phyloP scores from a whole-genome alignment of 1,284 basidiomycete species.

The Lignosus rhinocerotis region DNA sequence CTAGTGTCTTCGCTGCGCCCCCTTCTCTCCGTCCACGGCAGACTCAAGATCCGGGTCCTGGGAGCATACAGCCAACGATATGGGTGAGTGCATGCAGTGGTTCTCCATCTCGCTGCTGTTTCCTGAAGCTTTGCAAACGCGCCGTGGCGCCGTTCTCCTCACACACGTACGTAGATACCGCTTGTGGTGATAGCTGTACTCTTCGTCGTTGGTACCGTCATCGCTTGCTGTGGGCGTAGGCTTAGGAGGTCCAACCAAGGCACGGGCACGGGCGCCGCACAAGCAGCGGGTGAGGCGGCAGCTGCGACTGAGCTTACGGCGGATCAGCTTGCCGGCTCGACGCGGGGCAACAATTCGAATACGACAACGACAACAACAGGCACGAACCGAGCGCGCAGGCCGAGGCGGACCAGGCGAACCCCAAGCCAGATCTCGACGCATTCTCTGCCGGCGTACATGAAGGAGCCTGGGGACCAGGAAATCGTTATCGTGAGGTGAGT shows the following conservation, averaged over 20 bases:
- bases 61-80: neutral
- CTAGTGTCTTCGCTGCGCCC: neutral
- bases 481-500: constrained; percentile 68
- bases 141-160: neutral
- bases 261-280: constrained; percentile 23
- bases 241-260: constrained; percentile 15
- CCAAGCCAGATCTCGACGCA: constrained; percentile 71
- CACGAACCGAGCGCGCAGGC: constrained; percentile 21
- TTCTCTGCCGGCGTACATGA: constrained; percentile 73
- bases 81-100: neutral
- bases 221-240: constrained; percentile 20
- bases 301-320: constrained; percentile 35
- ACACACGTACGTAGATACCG: constrained; percentile 26
- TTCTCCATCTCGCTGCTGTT: neutral
- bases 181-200: constrained; percentile 29
- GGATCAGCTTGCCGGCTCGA: constrained; percentile 28
- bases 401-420: constrained; percentile 52
- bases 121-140: neutral
- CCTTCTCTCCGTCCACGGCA: neutral
- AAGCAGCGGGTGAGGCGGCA: constrained; percentile 20
- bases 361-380: constrained; percentile 10
- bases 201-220: constrained; percentile 21
- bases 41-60: neutral
- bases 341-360: neutral
- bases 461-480: constrained; percentile 78